Conservation (phyloP, 225 moss, liverwort and hornwort species). For the Physcomitrellopsis africana region DNA sequence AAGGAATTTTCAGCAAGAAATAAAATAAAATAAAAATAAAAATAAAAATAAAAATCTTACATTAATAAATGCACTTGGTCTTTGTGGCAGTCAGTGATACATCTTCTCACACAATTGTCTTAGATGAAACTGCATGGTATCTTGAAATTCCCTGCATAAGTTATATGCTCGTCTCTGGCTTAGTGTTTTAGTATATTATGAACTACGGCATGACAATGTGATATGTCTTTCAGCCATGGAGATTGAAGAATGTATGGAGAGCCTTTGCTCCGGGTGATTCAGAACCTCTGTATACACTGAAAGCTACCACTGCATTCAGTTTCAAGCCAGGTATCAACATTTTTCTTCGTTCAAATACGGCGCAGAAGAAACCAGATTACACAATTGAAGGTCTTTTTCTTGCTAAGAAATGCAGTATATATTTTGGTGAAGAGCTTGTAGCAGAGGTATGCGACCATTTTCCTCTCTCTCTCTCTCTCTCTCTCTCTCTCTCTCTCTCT, state of each 20-base stretch:
- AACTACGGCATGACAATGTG: neutral
- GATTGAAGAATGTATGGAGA: slow-evolving; percentile 27
- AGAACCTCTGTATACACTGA: slow-evolving; percentile 27
- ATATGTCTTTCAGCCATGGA: slow-evolving; percentile 32
- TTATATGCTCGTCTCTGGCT: neutral
- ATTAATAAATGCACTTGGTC: neutral
- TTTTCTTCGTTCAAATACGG: slow-evolving; percentile 24
- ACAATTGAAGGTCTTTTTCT: slow-evolving; percentile 29
- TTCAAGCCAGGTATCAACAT: slow-evolving; percentile 25
- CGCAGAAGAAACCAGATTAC: slow-evolving; percentile 33
- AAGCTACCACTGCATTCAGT: slow-evolving; percentile 13
- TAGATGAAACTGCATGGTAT: neutral
- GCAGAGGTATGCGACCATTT: slow-evolving; percentile 30
- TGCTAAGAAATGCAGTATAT: slow-evolving; percentile 38
- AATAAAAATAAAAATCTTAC: too few species aligned
- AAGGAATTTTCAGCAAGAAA: neutral
- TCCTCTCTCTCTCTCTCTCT: too few species aligned
- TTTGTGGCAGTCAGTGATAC: neutral
- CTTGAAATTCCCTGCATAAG: too few species aligned
- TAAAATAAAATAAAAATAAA: too few species aligned
- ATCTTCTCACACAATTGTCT: neutral
- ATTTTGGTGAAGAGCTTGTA: slow-evolving; percentile 28
- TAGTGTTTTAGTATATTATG: neutral
- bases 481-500: too few species aligned
- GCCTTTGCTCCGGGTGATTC: slow-evolving; percentile 28